These are phyloP conservation scores for Arthrobotrys musiformis DNA, from an alignment of 2,329 filamentous ascomycete species.

Conservation along the genomic window DNA sequence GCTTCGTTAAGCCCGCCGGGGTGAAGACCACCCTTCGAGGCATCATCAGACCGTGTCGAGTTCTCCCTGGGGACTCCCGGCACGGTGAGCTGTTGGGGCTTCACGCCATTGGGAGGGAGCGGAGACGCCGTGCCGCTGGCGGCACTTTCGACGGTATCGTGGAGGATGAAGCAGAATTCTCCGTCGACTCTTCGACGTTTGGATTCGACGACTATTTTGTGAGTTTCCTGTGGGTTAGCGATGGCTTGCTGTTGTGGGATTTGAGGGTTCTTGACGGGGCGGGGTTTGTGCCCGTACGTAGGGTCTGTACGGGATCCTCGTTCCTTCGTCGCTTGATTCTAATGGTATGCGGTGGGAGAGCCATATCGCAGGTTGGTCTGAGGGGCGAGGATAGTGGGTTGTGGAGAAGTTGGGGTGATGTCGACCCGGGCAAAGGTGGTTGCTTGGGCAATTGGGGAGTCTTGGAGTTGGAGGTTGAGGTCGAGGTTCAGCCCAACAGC, in stretches of 20 bases:
- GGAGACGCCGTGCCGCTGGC: constrained; percentile 12
- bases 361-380: constrained; percentile 25
- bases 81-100: constrained; percentile 8
- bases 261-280: constrained; percentile 10
- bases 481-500: constrained; percentile 20
- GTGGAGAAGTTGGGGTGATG: background rate
- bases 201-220: constrained; percentile 47
- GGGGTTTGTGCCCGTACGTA: constrained; percentile 55
- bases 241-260: constrained; percentile 21
- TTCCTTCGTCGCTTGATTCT: constrained; percentile 59
- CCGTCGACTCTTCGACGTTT: constrained; percentile 53
- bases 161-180: constrained; percentile 52
- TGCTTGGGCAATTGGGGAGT: constrained; percentile 3
- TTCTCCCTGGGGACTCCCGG: constrained; percentile 19
- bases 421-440: background rate
- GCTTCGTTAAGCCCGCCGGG: constrained; percentile 24
- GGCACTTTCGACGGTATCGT: constrained; percentile 44
- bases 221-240: background rate
- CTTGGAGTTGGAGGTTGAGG: constrained; percentile 20
- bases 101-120: constrained; percentile 26
- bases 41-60: constrained; percentile 1
- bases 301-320: constrained; percentile 58
- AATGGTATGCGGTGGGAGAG: constrained; percentile 60
- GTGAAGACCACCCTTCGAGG: constrained; percentile 17
- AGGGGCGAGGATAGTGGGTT: background rate